phyloP scores from a whole-genome alignment of 805 yeast species.

The Ogataea trehalophila region DNA sequence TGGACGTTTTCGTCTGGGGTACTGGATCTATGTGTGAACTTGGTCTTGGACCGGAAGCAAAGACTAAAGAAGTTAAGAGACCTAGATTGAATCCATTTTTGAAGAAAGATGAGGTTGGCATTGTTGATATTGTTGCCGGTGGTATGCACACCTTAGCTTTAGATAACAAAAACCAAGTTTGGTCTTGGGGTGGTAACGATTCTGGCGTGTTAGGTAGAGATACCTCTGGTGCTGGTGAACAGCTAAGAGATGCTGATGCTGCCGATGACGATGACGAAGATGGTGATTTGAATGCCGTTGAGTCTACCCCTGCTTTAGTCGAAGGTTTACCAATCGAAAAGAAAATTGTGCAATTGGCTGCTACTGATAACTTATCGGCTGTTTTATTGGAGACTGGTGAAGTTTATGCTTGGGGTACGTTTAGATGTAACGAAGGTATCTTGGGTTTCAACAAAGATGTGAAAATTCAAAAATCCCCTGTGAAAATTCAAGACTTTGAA shows the following conservation, averaged over 20 bases:
- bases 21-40: slow-evolving; percentile 96
- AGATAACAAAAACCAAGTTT: slow-evolving; percentile 69
- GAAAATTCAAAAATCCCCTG: slow-evolving; percentile 62
- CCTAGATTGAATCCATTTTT: slow-evolving; percentile 87
- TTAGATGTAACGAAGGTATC: slow-evolving; percentile 88
- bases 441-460: slow-evolving; percentile 73
- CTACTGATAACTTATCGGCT: slow-evolving; percentile 88
- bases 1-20: slow-evolving; percentile 92
- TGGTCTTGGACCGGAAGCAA: slow-evolving; percentile 94
- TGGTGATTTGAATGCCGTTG: slow-evolving; percentile 82
- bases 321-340: slow-evolving; percentile 55
- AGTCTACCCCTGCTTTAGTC: slow-evolving; percentile 83
- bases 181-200: slow-evolving; percentile 99
- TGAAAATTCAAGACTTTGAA: slow-evolving; percentile 52
- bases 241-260: slow-evolving; percentile 62
- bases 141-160: slow-evolving; percentile 92
- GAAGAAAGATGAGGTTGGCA: slow-evolving; percentile 54
- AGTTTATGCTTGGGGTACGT: slow-evolving; percentile 97
- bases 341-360: slow-evolving; percentile 75
- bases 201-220: slow-evolving; percentile 88
- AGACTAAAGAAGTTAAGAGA: slow-evolving; percentile 89
- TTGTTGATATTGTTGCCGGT: slow-evolving; percentile 88
- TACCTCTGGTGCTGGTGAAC: slow-evolving; percentile 58
- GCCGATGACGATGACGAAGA: slow-evolving; percentile 60
- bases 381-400: slow-evolving; percentile 76